Conservation (phyloP, 2,329 filamentous ascomycete species). For the Aschersonia sp. region DNA sequence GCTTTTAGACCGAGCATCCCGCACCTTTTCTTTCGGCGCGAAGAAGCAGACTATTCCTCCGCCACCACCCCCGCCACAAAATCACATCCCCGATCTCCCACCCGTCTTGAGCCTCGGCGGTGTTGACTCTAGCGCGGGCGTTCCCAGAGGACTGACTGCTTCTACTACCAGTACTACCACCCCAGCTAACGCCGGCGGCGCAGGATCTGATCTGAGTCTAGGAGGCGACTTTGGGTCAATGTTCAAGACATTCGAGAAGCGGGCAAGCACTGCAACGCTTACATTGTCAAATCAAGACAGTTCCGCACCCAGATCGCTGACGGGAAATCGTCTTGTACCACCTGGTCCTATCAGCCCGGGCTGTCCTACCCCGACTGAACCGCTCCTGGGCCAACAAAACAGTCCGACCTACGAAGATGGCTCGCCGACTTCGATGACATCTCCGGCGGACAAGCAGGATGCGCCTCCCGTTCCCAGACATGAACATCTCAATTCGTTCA, state of each 20-base stretch:
- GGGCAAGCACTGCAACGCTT: conserved; percentile 33
- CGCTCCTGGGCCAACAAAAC: conserved; percentile 31
- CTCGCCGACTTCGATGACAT: background rate
- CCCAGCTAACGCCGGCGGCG: conserved; percentile 27
- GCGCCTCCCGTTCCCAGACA: conserved; percentile 21
- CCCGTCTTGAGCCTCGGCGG: conserved; percentile 21
- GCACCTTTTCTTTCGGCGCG: conserved; percentile 46
- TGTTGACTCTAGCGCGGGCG: conserved; percentile 14
- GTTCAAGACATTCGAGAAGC: conserved; percentile 40
- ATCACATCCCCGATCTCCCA: conserved; percentile 19
- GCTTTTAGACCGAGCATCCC: conserved; percentile 40
- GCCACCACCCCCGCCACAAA: conserved; percentile 7
- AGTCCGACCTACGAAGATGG: conserved; percentile 31
- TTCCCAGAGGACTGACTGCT: conserved; percentile 35
- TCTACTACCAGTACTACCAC: conserved; percentile 41
- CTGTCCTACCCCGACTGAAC: conserved; percentile 21
- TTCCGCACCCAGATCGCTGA: conserved; percentile 28
- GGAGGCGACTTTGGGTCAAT: conserved; percentile 45
- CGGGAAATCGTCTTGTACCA: conserved; percentile 25
- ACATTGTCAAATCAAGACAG: conserved; percentile 26
- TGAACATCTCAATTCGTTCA: conserved; percentile 13
- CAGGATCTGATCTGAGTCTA: conserved; percentile 28
- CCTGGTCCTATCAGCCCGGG: conserved; percentile 11
- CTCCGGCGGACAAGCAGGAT: background rate
- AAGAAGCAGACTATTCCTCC: conserved; percentile 29